Evolutionary conservation across 192 early-diverging fungal genomes (phyloP).

Genomic region (Coemansia sp.): DNA sequence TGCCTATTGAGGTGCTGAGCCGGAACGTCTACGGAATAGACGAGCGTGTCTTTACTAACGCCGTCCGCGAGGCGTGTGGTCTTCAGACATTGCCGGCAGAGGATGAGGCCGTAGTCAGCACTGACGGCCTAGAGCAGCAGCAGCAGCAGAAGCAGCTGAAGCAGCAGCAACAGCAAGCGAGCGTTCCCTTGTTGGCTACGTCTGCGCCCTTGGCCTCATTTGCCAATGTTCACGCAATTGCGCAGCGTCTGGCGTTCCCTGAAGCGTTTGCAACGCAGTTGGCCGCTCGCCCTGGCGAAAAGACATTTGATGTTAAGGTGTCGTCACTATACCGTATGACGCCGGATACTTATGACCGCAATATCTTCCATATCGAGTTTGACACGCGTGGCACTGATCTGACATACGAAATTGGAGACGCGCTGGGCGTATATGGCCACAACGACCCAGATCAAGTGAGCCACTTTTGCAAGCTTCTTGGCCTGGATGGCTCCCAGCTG

Average conservation of each 20-base stretch:
- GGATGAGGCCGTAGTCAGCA: neutral
- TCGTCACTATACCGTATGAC: conserved; percentile 69
- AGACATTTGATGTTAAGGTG: conserved; percentile 39
- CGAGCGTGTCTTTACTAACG: neutral
- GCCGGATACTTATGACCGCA: conserved; percentile 86
- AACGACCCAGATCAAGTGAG: conserved; percentile 77
- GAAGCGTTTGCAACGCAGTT: conserved; percentile 37
- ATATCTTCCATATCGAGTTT: conserved; percentile 97
- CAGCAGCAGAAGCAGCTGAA: neutral
- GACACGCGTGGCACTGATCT: conserved; percentile 78
- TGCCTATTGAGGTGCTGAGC: conserved; percentile 16
- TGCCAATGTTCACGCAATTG: conserved; percentile 19
- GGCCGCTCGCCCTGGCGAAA: conserved; percentile 27
- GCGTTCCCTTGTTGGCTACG: neutral
- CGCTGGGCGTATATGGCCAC: conserved; percentile 89
- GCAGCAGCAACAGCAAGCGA: neutral
- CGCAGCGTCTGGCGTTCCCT: conserved; percentile 43
- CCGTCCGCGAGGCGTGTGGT: conserved; percentile 22
- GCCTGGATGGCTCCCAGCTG: conserved; percentile 65
- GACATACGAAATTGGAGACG: conserved; percentile 92
- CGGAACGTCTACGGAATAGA: conserved; percentile 21
- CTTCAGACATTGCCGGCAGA: conserved; percentile 10
- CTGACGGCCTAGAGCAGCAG: neutral
- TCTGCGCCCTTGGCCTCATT: conserved; percentile 8
- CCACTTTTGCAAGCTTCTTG: conserved; percentile 74